These are phyloP conservation scores for Platismatia glauca DNA, from an alignment of 495 filamentous ascomycete genomes.

Conservation along the genomic window DNA sequence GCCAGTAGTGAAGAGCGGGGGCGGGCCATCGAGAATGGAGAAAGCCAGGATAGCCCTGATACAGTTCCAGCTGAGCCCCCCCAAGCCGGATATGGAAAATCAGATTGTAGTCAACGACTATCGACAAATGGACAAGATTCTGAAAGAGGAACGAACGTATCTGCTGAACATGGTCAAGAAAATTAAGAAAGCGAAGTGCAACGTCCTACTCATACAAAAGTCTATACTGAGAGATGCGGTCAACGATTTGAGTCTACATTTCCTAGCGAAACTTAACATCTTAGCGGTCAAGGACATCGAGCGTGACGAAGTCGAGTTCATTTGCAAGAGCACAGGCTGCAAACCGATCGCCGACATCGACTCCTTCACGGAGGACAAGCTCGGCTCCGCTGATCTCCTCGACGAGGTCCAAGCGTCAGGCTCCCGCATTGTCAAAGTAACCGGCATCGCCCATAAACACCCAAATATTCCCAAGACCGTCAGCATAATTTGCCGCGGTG, in stretches of 20 bases:
- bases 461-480: slow-evolving; percentile 62
- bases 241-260: slow-evolving; percentile 94
- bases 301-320: slow-evolving; percentile 96
- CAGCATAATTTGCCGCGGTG: slow-evolving; percentile 86
- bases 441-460: slow-evolving; percentile 55
- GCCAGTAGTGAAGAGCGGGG: slow-evolving; percentile 83
- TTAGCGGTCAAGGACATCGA: slow-evolving; percentile 95
- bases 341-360: slow-evolving; percentile 99
- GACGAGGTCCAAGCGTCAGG: slow-evolving; percentile 85
- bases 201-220: slow-evolving; percentile 96
- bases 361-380: slow-evolving; percentile 97
- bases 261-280: slow-evolving; percentile 94
- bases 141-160: slow-evolving; percentile 97
- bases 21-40: slow-evolving; percentile 87
- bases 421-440: slow-evolving; percentile 86
- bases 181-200: slow-evolving; percentile 99
- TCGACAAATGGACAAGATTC: slow-evolving; percentile 98
- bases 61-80: slow-evolving; percentile 95
- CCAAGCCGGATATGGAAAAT: slow-evolving; percentile 99
- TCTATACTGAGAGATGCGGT: slow-evolving; percentile 95
- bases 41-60: slow-evolving; percentile 96
- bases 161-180: slow-evolving; percentile 98
- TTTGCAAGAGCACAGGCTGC: slow-evolving; percentile 96
- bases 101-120: slow-evolving; percentile 99
- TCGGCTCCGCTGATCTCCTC: slow-evolving; percentile 88